phyloP scores from a whole-genome alignment of 257 asterid species.

The Capsicum rhomboideum region DNA sequence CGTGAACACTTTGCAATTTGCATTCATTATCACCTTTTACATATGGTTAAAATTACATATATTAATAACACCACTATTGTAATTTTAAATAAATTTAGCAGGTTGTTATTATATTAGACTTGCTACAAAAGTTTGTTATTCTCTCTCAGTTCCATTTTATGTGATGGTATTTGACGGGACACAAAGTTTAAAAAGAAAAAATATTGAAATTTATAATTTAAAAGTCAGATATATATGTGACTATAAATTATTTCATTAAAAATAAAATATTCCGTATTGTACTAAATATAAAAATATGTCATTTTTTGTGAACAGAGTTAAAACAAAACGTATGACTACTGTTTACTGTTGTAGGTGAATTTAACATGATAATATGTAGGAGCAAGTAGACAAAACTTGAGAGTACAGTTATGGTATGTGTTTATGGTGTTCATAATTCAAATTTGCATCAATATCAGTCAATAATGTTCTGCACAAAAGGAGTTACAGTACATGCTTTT shows the following conservation, averaged over 20 bases:
- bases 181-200: too few species aligned
- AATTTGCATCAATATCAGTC: background rate
- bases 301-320: too few species aligned
- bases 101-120: background rate
- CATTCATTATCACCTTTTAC: background rate
- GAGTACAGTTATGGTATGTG: background rate
- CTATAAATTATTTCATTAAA: too few species aligned
- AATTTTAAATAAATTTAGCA: background rate
- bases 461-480: background rate
- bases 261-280: too few species aligned
- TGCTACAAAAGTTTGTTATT: background rate
- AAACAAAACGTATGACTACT: accelerated
- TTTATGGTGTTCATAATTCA: background rate
- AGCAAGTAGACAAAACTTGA: background rate
- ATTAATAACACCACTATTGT: background rate
- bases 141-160: too few species aligned
- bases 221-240: too few species aligned
- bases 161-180: background rate
- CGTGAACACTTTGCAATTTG: background rate
- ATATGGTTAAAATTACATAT: background rate
- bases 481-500: background rate
- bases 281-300: too few species aligned
- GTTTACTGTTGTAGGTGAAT: background rate
- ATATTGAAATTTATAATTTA: too few species aligned
- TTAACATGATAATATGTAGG: background rate